A percentile compares a stretch with the other conserved stretches of the same genome.
These are phyloP conservation scores for Amanita subjunquillea DNA, from an alignment of 768 basidiomycete genomes.

Conservation along the genomic window DNA sequence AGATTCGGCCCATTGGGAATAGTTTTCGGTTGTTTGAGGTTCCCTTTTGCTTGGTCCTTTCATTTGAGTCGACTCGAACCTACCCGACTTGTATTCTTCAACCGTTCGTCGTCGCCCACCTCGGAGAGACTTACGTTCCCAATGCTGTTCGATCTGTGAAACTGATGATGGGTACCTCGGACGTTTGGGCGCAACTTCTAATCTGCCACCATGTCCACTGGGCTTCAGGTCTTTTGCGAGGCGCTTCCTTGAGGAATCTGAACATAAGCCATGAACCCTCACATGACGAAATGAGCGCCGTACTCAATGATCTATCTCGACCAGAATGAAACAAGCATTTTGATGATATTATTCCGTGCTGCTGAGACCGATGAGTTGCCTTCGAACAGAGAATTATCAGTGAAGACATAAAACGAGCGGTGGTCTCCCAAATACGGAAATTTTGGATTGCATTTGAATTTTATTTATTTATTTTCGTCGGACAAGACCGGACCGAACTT, in stretches of 20 bases:
- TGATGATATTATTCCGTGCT: neutral
- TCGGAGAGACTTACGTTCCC: too few relatives aligned
- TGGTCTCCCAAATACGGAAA: too few relatives aligned
- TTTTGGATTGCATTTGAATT: too few relatives aligned
- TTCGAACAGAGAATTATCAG: neutral
- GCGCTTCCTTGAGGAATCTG: conserved; percentile 4
- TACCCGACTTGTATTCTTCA: neutral
- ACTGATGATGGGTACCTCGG: neutral
- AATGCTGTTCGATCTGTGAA: neutral
- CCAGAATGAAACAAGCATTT: neutral
- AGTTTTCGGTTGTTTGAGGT: neutral
- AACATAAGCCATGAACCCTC: neutral
- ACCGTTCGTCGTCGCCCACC: neutral
- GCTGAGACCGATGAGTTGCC: neutral
- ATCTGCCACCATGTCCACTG: neutral
- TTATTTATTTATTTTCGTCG: too few relatives aligned
- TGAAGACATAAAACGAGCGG: conserved; percentile 3
- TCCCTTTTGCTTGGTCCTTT: neutral
- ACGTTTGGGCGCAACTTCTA: neutral
- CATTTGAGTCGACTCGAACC: neutral
- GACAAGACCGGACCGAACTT: too few relatives aligned
- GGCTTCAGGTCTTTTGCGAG: conserved; percentile 3
- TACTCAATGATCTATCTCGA: neutral
- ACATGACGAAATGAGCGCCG: neutral
- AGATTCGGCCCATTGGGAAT: neutral